Base-by-base conservation (phyloP, 805 yeast species). In the Spathaspora hagerdaliae region DNA sequence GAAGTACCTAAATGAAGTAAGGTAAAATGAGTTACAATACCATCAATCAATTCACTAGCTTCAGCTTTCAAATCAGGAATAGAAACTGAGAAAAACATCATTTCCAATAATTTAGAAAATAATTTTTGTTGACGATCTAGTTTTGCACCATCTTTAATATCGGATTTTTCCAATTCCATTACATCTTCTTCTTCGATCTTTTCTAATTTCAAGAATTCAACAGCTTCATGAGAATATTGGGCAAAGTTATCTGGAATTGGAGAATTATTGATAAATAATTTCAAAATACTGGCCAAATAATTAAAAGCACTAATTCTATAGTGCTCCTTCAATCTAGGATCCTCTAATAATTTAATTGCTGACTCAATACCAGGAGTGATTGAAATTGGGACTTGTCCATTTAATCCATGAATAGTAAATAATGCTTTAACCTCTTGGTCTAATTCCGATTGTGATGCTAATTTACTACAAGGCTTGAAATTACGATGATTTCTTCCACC, bases 401-500 rank as follows among this genome's bases (percentile, higher is more conserved):
- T 59, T 40, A 89, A 62, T 1, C 96, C 96, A 51, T 87, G 83
- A 35, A 92, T 78, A 39, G 74, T 73, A 60, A 92, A 80, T 42
- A 80, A 61, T 0, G 92, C 90, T 13, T 79, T 72, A 7, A 87
- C 70, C 49, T 87, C 87, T 54, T 85, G 88, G 46, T 84, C 83
- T n/a, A 79, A 57, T 15, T 71, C 71, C 0, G 78, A 71, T 48
- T 75, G 76, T 0, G 79, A 65, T 39, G 74, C 70, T 53, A 94
- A 69, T 46, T 86, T 84, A 37, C 78, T 69, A 35, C 91, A 89
- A 2, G 95, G 85, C 46, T 81, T 81, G 55, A 94, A 75, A 59
- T 89, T 88, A 43, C 85, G 82, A 54, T 97, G 82, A 57, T 94
- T 94, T 59, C 99, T 79, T 1, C 99, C 99, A 34, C 99, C 99